These are phyloP conservation scores for Huntiella abstrusa DNA, from an alignment of 2,329 filamentous ascomycete genomes.

Conservation along the genomic window DNA sequence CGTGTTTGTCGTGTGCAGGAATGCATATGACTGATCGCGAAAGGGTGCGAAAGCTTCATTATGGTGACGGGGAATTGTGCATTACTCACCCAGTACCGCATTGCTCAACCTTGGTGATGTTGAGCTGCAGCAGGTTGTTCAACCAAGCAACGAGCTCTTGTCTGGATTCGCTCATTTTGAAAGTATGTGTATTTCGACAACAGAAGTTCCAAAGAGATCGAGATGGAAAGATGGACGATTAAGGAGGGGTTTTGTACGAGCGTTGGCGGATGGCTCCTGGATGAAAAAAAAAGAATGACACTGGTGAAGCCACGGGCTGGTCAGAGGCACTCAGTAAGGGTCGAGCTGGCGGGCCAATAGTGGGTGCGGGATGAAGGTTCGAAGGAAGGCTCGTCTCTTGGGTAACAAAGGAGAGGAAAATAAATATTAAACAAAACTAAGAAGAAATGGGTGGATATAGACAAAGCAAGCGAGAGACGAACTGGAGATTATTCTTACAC, in stretches of 20 bases:
- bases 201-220: constrained; percentile 1
- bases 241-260: constrained; percentile 8
- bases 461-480: constrained; percentile 3
- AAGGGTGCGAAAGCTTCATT: no score
- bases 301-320: no score
- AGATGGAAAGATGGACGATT: constrained; percentile 4
- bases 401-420: constrained; percentile 5
- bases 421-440: constrained; percentile 10
- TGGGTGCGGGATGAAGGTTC: background rate
- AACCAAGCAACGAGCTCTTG: constrained; percentile 94
- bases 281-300: constrained; percentile 7
- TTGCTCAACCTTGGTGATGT: constrained; percentile 97
- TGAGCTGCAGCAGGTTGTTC: constrained; percentile 93
- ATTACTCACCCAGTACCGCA: constrained; percentile 77
- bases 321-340: constrained; percentile 5
- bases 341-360: constrained; percentile 6
- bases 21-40: no score
- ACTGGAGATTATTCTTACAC: background rate
- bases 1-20: no score
- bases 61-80: no score
- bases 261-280: background rate
- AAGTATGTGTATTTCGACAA: constrained; percentile 7
- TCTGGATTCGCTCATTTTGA: constrained; percentile 49
- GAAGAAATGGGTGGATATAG: constrained; percentile 1
- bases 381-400: constrained; percentile 1